These are phyloP conservation scores for Populus alba DNA, from an alignment of 345 rosid species.

Conservation along the genomic window DNA sequence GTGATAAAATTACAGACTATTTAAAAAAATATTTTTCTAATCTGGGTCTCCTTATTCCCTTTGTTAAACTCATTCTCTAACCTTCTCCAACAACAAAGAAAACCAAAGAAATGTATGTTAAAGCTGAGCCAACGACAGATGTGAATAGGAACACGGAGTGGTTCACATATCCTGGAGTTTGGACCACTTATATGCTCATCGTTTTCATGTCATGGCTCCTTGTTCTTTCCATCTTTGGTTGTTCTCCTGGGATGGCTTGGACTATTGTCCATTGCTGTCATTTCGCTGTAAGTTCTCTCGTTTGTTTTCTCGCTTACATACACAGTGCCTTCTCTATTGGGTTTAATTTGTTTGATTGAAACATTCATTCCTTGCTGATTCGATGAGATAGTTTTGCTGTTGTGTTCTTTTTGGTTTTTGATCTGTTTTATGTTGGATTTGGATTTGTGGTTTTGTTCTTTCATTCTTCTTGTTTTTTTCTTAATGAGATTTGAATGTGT, in stretches of 20 bases:
- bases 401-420: neutral
- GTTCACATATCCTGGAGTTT: slow-evolving; percentile 85
- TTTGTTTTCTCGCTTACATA: neutral
- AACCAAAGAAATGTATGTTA: slow-evolving; percentile 46
- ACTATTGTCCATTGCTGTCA: slow-evolving; percentile 72
- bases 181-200: slow-evolving; percentile 70
- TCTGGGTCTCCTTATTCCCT: neutral
- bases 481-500: neutral
- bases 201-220: slow-evolving; percentile 71
- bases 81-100: neutral
- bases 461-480: neutral
- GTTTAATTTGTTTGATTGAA: neutral
- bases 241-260: slow-evolving; percentile 85
- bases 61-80: neutral
- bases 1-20: too few relatives aligned
- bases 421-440: neutral
- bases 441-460: neutral
- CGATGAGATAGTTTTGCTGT: neutral
- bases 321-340: neutral
- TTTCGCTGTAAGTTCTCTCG: slow-evolving; percentile 42
- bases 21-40: neutral
- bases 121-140: slow-evolving; percentile 68
- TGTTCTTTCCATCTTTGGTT: slow-evolving; percentile 57
- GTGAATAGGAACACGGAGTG: slow-evolving; percentile 83
- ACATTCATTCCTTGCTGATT: neutral